Evolutionary conservation across 768 basidiomycete species (phyloP).

Genomic region (Phylloporus rhodoxanthus): DNA sequence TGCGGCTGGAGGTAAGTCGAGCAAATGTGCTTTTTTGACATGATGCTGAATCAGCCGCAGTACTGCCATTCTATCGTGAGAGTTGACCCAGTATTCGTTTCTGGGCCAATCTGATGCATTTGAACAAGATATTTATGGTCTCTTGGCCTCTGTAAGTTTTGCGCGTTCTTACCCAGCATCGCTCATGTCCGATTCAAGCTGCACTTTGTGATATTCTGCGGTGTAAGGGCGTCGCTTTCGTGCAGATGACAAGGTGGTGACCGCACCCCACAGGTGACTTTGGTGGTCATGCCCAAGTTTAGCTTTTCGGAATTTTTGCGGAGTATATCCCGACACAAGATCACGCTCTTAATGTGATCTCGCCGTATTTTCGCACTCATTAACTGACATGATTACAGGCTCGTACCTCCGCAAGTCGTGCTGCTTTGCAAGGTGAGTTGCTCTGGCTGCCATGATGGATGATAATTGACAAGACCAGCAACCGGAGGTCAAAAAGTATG

Average conservation of each 20-base stretch:
- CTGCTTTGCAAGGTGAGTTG: slow-evolving; percentile 57
- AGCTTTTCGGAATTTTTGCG: slow-evolving; percentile 56
- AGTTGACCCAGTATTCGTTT: slow-evolving; percentile 20
- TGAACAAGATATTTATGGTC: slow-evolving; percentile 51
- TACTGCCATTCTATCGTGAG: slow-evolving; percentile 58
- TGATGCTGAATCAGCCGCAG: slow-evolving; percentile 28
- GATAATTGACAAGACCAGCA: slow-evolving; percentile 33
- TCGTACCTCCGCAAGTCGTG: slow-evolving; percentile 64
- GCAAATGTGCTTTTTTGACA: neutral
- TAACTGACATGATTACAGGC: slow-evolving; percentile 28
- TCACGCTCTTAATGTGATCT: slow-evolving; percentile 50
- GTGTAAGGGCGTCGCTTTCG: slow-evolving; percentile 32
- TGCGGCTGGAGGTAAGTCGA: slow-evolving; percentile 46
- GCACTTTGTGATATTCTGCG: slow-evolving; percentile 49
- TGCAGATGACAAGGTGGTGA: neutral
- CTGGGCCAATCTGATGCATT: slow-evolving; percentile 9
- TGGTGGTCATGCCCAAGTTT: slow-evolving; percentile 61
- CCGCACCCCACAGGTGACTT: slow-evolving; percentile 36
- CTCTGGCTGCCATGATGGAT: neutral
- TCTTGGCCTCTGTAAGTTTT: slow-evolving; percentile 46
- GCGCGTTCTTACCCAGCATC: neutral
- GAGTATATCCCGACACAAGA: slow-evolving; percentile 52
- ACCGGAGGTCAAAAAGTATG: slow-evolving; percentile 43
- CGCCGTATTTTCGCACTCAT: neutral
- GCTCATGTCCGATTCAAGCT: slow-evolving; percentile 31